phyloP scores from a whole-genome alignment of 2,329 filamentous ascomycete genomes.

The Beauveria sp. region DNA sequence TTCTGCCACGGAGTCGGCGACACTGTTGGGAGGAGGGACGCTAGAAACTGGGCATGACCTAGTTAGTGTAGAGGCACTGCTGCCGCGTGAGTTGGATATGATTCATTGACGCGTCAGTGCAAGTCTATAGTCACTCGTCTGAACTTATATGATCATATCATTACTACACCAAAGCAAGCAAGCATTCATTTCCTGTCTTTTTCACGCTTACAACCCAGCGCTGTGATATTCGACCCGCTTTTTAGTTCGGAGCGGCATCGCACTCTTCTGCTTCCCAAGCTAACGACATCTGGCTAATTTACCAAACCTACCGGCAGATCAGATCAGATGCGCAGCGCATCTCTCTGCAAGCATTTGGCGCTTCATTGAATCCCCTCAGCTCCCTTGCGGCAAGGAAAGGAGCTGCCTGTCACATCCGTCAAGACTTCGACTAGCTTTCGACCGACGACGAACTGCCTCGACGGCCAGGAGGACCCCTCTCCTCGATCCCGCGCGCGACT shows the following conservation, averaged over 20 bases:
- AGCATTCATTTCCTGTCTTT: background rate
- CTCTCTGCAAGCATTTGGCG: constrained; percentile 2
- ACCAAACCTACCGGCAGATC: background rate
- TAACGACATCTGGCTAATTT: constrained; percentile 11
- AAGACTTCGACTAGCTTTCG: background rate
- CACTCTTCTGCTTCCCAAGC: background rate
- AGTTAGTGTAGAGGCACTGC: background rate
- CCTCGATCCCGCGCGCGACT: constrained; percentile 15
- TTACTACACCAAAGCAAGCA: background rate
- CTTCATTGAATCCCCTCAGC: background rate
- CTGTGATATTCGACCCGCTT: constrained; percentile 3
- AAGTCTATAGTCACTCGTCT: too few relatives aligned
- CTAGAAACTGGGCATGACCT: background rate
- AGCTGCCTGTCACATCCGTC: background rate
- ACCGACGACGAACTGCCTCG: background rate
- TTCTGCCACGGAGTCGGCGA: background rate
- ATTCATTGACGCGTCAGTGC: too few relatives aligned
- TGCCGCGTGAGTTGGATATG: too few relatives aligned
- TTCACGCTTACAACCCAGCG: background rate
- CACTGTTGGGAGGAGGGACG: background rate
- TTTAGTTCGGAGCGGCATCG: constrained; percentile 3
- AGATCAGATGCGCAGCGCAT: constrained; percentile 9
- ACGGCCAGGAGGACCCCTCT: background rate
- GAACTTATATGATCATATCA: background rate
- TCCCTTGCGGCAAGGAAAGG: background rate